Evolutionary conservation across 306 rosid species (phyloP).

Genomic region (Psophocarpus tetragonolobus): DNA sequence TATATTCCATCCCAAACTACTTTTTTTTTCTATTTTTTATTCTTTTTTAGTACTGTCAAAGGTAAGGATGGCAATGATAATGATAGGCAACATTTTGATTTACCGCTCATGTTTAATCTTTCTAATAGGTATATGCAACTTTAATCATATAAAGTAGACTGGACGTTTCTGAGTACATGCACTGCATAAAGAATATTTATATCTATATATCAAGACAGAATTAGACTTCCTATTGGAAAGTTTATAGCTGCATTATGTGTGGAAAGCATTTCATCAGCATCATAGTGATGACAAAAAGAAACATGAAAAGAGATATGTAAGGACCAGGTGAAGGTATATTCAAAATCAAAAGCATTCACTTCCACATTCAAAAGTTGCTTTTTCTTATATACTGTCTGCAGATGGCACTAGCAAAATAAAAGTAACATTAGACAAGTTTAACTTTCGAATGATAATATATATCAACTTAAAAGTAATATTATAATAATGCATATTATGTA

Average conservation of each 20-base stretch:
- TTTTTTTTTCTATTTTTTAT: conserved; percentile 38
- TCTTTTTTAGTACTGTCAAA: conserved; percentile 37
- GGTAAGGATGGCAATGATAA: conserved; percentile 40
- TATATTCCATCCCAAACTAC: conserved; percentile 32
- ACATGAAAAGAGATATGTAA: background rate
- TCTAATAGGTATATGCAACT: conserved; percentile 28
- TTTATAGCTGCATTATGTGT: background rate
- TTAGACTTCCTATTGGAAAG: background rate
- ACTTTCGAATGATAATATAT: background rate
- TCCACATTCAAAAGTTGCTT: conserved; percentile 44
- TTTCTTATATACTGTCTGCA: background rate
- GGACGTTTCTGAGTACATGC: conserved; percentile 30
- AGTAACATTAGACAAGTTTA: background rate
- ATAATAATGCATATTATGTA: background rate
- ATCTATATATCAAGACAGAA: background rate
- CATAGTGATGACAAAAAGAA: conserved; percentile 27
- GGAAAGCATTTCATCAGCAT: conserved; percentile 29
- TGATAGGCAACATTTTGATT: conserved; percentile 36
- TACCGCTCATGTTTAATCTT: conserved; percentile 12
- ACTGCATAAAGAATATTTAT: background rate
- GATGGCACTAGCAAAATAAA: conserved; percentile 17
- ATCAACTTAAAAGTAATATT: no score
- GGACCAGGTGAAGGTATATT: conserved; percentile 22
- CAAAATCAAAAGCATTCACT: conserved; percentile 34
- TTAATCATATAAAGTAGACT: conserved; percentile 43